Evolutionary conservation across 371 early-diverging fungal genomes (phyloP), one percentile per base, ranked within the genome.

Genomic region (Mucor lusitanicus): DNA sequence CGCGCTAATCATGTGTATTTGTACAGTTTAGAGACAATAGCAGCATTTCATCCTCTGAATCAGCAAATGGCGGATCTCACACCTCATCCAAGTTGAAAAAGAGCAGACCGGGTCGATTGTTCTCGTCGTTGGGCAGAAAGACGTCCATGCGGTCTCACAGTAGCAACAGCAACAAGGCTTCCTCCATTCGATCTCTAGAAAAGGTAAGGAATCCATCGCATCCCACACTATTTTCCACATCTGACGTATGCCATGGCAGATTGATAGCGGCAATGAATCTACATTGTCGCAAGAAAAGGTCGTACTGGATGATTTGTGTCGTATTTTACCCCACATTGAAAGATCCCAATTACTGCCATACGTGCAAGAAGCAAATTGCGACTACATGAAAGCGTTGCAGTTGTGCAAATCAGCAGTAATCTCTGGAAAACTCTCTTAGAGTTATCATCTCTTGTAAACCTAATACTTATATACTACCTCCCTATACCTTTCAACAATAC

Each of bases 351-450:
- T 81, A 8, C 40, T 57, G 8, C 54, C 62, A 7, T 76, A 76
- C 35, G 62, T 78, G 27, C 59, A 68, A 50, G 69, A 76, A 42
- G 78, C 78, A 11, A 68, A 73, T 23, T 71, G 76, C 21, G 74
- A 81, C 44, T 78, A 78, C 40, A 69, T 74, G 72, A 68, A 61
- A 19, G 77, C 81, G 13, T 68, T 81, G 12, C 63, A 61, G 32
- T 50, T 78, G 13, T 76, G 77, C 53, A 73, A 69, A 65, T 37
- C 63, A 30, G 77, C 73, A 15, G 73, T 75, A 12, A 68, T 68
- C 37, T 44, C 66, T 60, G 73, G 78, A 25, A 72, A 75, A 63
- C 71, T 78, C 39, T 72, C 63, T 62, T 63, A 35, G 54, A 23
- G 7, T 2, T 28, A 19, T 50, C 33, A 25, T 61, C 17, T 27